These are phyloP conservation scores for Pontederia crassipes DNA, from an alignment of 176 grass and related monocot genomes.

Conservation along the genomic window DNA sequence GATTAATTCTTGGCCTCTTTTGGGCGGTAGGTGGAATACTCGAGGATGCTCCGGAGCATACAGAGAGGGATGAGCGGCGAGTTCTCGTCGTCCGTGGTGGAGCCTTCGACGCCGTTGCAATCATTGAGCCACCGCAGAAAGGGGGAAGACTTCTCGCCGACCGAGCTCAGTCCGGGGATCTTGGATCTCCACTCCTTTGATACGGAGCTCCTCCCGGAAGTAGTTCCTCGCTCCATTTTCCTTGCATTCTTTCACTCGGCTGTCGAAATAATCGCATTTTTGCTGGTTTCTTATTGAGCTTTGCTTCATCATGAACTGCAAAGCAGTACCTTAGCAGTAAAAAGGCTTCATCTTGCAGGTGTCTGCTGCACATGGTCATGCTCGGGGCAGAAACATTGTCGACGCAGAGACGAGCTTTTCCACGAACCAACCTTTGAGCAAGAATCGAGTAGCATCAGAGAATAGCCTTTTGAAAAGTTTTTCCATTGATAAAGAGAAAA, in stretches of 20 bases:
- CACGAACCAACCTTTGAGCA: constrained; percentile 20
- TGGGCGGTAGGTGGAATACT: constrained; percentile 28
- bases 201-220: constrained; percentile 45
- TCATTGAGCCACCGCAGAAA: constrained; percentile 6
- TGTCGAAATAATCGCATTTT: not conserved
- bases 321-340: not conserved
- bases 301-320: not conserved
- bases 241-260: not conserved
- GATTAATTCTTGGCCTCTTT: too few species aligned
- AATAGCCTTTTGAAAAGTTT: constrained; percentile 2
- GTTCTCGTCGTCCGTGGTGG: constrained; percentile 5
- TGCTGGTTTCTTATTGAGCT: not conserved
- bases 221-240: constrained; percentile 3
- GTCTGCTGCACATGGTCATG: not conserved
- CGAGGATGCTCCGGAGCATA: constrained; percentile 28
- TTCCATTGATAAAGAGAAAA: constrained; percentile 28
- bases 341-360: not conserved
- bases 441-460: not conserved
- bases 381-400: constrained; percentile 19
- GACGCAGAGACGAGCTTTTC: constrained; percentile 25
- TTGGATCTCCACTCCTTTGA: constrained; percentile 47
- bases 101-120: constrained; percentile 21
- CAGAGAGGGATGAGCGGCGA: constrained; percentile 6
- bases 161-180: constrained; percentile 32
- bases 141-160: constrained; percentile 14